phyloP scores from a whole-genome alignment of 2,329 filamentous ascomycete genomes.

The Blumeria graminis region DNA sequence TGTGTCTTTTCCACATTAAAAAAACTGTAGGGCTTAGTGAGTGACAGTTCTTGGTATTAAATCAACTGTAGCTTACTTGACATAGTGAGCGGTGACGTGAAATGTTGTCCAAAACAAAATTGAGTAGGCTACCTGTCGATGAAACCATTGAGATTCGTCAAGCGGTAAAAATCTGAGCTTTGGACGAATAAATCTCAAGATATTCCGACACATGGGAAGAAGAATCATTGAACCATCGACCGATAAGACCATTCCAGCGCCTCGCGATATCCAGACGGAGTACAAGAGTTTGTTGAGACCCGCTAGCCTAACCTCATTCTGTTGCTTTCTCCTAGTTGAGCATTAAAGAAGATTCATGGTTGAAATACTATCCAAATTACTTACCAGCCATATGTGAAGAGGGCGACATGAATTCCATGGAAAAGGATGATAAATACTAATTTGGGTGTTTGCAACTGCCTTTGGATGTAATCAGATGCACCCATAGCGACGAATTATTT shows the following conservation, averaged over 20 bases:
- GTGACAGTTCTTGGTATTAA: neutral
- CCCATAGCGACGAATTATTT: neutral
- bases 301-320: constrained; percentile 38
- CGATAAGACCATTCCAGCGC: constrained; percentile 64
- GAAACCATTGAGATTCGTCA: constrained; percentile 95
- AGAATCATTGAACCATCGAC: constrained; percentile 74
- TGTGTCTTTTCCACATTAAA: constrained; percentile 80
- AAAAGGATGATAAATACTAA: constrained; percentile 61
- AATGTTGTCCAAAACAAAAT: constrained; percentile 60
- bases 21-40: constrained; percentile 32
- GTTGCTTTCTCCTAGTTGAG: constrained; percentile 51
- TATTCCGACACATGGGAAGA: constrained; percentile 79
- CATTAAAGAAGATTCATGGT: constrained; percentile 9
- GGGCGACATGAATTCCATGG: constrained; percentile 49
- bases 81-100: constrained; percentile 66
- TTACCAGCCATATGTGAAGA: constrained; percentile 77
- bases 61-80: constrained; percentile 41
- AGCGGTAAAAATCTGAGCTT: constrained; percentile 73
- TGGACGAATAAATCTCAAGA: constrained; percentile 63
- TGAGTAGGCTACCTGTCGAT: constrained; percentile 79
- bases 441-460: constrained; percentile 47
- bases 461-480: constrained; percentile 18
- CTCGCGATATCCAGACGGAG: constrained; percentile 92
- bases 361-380: constrained; percentile 13
- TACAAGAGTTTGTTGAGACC: constrained; percentile 59